Conservation (phyloP, 306 rosid species). For the Cucumis hystrix region DNA sequence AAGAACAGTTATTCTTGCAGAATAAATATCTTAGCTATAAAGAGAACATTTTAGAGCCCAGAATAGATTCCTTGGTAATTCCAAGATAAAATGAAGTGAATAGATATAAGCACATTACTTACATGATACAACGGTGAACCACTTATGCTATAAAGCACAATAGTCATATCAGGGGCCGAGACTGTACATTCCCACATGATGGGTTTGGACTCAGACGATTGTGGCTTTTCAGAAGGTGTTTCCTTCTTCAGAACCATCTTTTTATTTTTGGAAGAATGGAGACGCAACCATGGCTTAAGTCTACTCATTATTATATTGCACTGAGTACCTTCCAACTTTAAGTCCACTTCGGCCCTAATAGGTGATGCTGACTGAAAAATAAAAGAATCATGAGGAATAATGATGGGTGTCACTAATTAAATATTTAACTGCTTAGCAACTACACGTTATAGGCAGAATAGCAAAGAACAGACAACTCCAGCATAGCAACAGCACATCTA, state of each 20-base stretch:
- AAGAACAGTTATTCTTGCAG: background rate
- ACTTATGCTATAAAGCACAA: conserved; percentile 55
- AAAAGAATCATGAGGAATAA: conserved; percentile 13
- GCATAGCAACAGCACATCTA: background rate
- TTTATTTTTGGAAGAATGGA: conserved; percentile 56
- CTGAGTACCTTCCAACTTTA: conserved; percentile 84
- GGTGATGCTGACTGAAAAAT: conserved; percentile 53
- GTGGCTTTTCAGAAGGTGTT: conserved; percentile 37
- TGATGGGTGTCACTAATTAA: background rate
- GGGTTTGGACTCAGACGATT: conserved; percentile 42
- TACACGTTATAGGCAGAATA: background rate
- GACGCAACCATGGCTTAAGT: conserved; percentile 70
- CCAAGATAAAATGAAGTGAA: conserved; percentile 2
- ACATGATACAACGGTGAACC: conserved; percentile 82
- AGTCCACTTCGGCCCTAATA: conserved; percentile 82
- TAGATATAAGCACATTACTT: conserved; percentile 23
- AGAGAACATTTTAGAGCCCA: background rate
- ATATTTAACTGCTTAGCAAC: background rate
- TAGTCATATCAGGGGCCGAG: conserved; percentile 97
- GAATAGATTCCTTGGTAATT: conserved; percentile 4
- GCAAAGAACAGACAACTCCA: background rate
- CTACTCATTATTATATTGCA: conserved; percentile 80
- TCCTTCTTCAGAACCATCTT: conserved; percentile 62
- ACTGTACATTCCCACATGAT: conserved; percentile 94
- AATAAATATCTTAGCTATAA: background rate